These are phyloP conservation scores for Amphichorda felina DNA, from an alignment of 2,329 filamentous ascomycete species.

Conservation along the genomic window DNA sequence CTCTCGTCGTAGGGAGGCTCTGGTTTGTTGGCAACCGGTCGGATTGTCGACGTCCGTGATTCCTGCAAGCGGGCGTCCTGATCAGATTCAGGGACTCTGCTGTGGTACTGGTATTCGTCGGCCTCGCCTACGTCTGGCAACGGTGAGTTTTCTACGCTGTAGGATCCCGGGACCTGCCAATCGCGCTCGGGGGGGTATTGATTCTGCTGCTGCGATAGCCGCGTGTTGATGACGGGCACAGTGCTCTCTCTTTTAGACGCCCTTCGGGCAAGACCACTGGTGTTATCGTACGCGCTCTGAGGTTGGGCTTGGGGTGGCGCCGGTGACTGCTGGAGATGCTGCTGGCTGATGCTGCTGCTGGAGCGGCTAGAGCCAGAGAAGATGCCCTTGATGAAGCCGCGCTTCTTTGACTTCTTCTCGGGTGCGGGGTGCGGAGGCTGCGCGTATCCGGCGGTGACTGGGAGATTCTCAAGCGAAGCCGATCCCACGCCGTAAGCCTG, in stretches of 20 bases:
- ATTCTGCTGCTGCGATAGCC: constrained; percentile 8
- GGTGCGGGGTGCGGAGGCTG: constrained; percentile 15
- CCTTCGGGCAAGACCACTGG: constrained; percentile 35
- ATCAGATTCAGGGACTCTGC: constrained; percentile 21
- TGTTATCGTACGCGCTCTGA: constrained; percentile 36
- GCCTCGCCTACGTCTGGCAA: constrained; percentile 30
- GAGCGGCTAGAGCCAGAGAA: constrained; percentile 28
- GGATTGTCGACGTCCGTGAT: constrained; percentile 26
- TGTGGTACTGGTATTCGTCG: constrained; percentile 20
- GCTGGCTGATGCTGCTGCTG: constrained; percentile 14
- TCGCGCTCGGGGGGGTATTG: constrained; percentile 8
- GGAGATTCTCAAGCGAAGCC: constrained; percentile 29
- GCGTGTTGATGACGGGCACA: constrained; percentile 13
- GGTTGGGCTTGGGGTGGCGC: constrained; percentile 13
- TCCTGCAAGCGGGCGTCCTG: constrained; percentile 16
- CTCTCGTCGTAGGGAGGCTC: constrained; percentile 35
- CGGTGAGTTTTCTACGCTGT: constrained; percentile 29
- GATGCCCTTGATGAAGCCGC: constrained; percentile 43
- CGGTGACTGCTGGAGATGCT: constrained; percentile 13
- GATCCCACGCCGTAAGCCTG: constrained; percentile 20
- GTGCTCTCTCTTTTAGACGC: constrained; percentile 47
- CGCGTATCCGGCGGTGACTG: constrained; percentile 7
- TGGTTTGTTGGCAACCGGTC: constrained; percentile 32
- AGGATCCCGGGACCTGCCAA: constrained; percentile 15
- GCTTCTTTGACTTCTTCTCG: constrained; percentile 38